A percentile compares a stretch with the other conserved stretches of the same genome.
phyloP scores from a whole-genome alignment of 2,329 filamentous ascomycete genomes.

The Magnaporthiopsis poae region DNA sequence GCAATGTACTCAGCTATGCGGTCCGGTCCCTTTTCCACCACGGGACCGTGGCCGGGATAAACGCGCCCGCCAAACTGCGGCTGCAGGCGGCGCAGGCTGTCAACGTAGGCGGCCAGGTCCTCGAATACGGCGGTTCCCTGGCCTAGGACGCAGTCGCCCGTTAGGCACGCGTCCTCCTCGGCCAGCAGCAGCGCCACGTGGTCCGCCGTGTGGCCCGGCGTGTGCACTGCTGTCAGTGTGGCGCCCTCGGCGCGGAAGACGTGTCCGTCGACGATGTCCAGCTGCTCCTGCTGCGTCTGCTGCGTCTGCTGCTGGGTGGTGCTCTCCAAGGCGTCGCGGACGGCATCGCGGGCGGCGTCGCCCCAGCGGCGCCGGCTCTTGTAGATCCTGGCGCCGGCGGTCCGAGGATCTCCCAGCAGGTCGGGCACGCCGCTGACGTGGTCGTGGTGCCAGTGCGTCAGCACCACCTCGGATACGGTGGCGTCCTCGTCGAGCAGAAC shows the following conservation, averaged over 20 bases:
- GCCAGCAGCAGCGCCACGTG: conserved; percentile 55
- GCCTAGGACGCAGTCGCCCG: conserved; percentile 64
- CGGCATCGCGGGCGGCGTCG: background rate
- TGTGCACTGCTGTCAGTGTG: conserved; percentile 52
- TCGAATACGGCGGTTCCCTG: conserved; percentile 67
- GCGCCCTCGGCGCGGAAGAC: conserved; percentile 41
- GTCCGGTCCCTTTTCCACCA: conserved; percentile 60
- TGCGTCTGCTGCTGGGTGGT: background rate
- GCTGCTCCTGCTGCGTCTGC: conserved; percentile 21
- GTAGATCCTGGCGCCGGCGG: conserved; percentile 52
- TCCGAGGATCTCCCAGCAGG: conserved; percentile 44
- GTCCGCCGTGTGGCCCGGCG: conserved; percentile 61
- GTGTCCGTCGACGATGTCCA: conserved; percentile 35
- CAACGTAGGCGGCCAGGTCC: conserved; percentile 52
- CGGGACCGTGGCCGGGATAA: conserved; percentile 80
- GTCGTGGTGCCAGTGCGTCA: conserved; percentile 90
- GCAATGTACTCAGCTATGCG: conserved; percentile 75
- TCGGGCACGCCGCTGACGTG: conserved; percentile 70
- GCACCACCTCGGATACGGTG: conserved; percentile 56
- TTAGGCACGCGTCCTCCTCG: conserved; percentile 62
- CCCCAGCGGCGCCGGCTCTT: conserved; percentile 41
- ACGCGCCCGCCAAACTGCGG: conserved; percentile 54
- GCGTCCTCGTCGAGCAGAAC: conserved; percentile 60
- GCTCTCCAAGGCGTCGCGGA: background rate
- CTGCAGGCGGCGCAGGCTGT: conserved; percentile 51